Conservation (phyloP, 768 basidiomycete species). For the Phanerodontia chrysosporium region DNA sequence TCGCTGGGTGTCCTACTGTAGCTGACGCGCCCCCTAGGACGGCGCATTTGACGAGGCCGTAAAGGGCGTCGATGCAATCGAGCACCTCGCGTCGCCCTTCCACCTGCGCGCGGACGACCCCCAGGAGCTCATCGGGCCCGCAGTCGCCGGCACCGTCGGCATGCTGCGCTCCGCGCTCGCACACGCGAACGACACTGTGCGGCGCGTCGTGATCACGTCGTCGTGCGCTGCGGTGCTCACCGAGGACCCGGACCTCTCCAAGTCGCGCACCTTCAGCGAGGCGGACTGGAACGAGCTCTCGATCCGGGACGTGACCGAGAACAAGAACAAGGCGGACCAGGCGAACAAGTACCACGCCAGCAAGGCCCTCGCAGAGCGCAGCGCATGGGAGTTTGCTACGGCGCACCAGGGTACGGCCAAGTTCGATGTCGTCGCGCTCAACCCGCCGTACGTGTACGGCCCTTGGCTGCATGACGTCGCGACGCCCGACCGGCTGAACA, state of each 20-base stretch:
- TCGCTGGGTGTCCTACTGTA: background rate
- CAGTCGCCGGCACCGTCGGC: constrained; percentile 38
- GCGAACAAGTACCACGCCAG: constrained; percentile 52
- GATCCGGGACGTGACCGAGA: constrained; percentile 26
- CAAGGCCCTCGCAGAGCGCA: constrained; percentile 60
- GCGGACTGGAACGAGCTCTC: constrained; percentile 39
- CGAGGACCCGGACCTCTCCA: background rate
- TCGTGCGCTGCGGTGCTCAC: constrained; percentile 51
- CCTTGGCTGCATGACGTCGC: constrained; percentile 13
- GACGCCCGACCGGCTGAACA: constrained; percentile 33
- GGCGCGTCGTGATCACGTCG: constrained; percentile 67
- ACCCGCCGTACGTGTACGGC: constrained; percentile 33
- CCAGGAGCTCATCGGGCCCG: constrained; percentile 35
- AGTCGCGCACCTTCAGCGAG: constrained; percentile 37
- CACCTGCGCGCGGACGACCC: constrained; percentile 16
- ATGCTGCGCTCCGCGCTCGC: constrained; percentile 31
- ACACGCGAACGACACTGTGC: constrained; percentile 35
- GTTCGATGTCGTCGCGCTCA: constrained; percentile 32
- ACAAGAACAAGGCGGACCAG: constrained; percentile 15
- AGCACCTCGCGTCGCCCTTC: constrained; percentile 20
- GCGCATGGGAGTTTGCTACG: constrained; percentile 15
- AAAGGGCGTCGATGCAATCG: constrained; percentile 20
- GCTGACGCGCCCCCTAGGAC: background rate
- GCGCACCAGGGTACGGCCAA: constrained; percentile 20
- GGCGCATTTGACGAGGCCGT: constrained; percentile 23